Base-by-base conservation (phyloP, 1,139 yeast species). In the Suhomyces bribrorum region DNA sequence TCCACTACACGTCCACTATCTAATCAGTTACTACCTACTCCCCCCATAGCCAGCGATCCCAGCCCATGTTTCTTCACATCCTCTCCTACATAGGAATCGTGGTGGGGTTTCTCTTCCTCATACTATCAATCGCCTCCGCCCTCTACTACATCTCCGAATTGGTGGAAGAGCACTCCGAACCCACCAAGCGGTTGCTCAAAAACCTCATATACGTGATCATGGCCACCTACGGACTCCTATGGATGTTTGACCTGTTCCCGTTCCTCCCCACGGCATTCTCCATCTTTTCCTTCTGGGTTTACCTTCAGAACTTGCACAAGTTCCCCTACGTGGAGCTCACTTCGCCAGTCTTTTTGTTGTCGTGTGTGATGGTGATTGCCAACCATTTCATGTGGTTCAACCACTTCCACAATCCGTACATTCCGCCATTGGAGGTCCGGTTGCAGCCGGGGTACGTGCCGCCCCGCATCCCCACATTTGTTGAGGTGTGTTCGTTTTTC, bases 301-400 rank as follows among this genome's bases (percentile, higher is more conserved):
- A 92, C 57, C 69, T 78, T 40, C 88, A 83, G 57, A 90, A 89
- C 57, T 70, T 92, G 54, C 73, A 73, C 49, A 77, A 77, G 50
- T 92, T 92, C 69, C 98, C 98, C 2, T 83, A 83, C 57, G 90
- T 92, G 43, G 77, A 81, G 47, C 68, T 90, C 45, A 69, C 83
- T 11, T 79, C 90, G 32, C 85, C 89, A 3, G 68, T 76, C 6
- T 90, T 92, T 55, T 63, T 92, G 20, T 52, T 75, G 2, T 81
- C 92, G 29, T 86, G 96, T 55, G 63, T 79, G 2, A 67, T 86
- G 45, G 96, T 92, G 2, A 66, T 89, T 4, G 52, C 79, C 12
- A 90, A 89, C 62, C 98, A 92, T 57, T 86, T 83, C 54, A 60
- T 88, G 26, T 92, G 99, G 99, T 90, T 90, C 64, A 75, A 81